Conservation (phyloP, 495 filamentous ascomycete species). For the Aspergillus incahuasiensis region DNA sequence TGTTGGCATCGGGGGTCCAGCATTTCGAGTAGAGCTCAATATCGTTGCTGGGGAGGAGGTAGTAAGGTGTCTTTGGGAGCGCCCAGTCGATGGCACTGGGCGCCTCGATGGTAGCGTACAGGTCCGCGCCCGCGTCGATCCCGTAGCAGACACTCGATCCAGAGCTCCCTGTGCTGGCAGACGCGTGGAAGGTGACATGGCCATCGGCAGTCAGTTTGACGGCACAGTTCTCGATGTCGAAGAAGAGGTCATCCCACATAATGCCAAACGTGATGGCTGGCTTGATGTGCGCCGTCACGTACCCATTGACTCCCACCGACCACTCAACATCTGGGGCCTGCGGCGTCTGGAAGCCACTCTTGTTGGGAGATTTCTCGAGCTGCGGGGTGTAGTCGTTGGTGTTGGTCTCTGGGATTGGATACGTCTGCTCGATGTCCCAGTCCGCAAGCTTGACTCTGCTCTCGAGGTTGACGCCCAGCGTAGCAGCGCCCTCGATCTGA, state of each 20-base stretch:
- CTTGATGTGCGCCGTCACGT: constrained; percentile 7
- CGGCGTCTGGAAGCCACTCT: not conserved
- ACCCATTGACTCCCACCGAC: not conserved
- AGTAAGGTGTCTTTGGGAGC: not conserved
- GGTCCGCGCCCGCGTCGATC: constrained; percentile 4
- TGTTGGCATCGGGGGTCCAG: not conserved
- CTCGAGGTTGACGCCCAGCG: constrained; percentile 5
- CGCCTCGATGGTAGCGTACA: constrained; percentile 7
- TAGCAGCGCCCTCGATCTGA: not conserved
- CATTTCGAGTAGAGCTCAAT: not conserved
- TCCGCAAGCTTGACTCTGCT: not conserved
- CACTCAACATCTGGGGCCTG: constrained; percentile 1
- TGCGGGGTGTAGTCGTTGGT: not conserved
- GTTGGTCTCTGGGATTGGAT: not conserved
- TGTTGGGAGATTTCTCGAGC: not conserved
- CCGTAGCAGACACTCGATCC: constrained; percentile 2
- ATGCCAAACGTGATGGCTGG: constrained; percentile 7
- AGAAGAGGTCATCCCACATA: not conserved
- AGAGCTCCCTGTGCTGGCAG: not conserved
- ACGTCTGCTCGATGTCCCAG: constrained; percentile 9
- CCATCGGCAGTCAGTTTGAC: constrained; percentile 7
- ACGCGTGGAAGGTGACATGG: constrained; percentile 6
- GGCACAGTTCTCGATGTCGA: constrained; percentile 4
- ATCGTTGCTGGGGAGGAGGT: not conserved
- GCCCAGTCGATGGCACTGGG: constrained; percentile 4